Evolutionary conservation across 176 grass and related monocot genomes (phyloP), one percentile per base, ranked within the genome.

Genomic region (Guadua angustifolia): DNA sequence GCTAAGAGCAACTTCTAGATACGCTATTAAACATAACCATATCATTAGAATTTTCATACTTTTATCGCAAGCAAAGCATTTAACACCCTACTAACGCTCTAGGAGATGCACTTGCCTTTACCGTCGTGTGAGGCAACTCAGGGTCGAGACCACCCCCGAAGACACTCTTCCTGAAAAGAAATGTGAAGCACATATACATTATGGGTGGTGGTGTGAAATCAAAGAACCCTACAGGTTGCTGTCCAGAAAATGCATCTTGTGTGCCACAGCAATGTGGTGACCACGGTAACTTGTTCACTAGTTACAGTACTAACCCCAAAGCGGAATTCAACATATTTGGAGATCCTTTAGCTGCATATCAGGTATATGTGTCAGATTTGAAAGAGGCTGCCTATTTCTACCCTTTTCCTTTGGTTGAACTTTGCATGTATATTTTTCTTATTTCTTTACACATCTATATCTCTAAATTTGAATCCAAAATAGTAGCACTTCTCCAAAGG

Each of bases 281-380:
- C 77, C 91, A 80, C 74, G 95, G 95, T 43, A 98, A 95, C 89
- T 19, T 98, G 35, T 98, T 95, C 75, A 87, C 88, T 68, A 82
- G 75, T 26, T 95, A 91, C 86, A 88, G 51, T 66, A 76, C 88
- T 49, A 98, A 93, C 45, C 92, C 92, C 3, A 86, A 93, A 83
- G 88, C 90, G 40, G 95, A 98, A 45, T 98, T 91, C 88, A 98
- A 98, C 74, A 88, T 98, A 22, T 98, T 98, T 72, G 79, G 50
- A 22, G 95, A 98, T 84, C 95, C 95, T 86, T 98, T 98, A 14
- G 90, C 95, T 24, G 95, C 92, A 65, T 98, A 95, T 79, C 95
- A 95, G 92, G 95, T 95, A 91, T 35, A 68, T 9, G 0, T 21
- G 1, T 79, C 66, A 18, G 12, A 71, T 53, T 85, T 69, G 12